Evolutionary conservation across 83 land plant genomes (phyloP).

Genomic region (Picea abies): DNA sequence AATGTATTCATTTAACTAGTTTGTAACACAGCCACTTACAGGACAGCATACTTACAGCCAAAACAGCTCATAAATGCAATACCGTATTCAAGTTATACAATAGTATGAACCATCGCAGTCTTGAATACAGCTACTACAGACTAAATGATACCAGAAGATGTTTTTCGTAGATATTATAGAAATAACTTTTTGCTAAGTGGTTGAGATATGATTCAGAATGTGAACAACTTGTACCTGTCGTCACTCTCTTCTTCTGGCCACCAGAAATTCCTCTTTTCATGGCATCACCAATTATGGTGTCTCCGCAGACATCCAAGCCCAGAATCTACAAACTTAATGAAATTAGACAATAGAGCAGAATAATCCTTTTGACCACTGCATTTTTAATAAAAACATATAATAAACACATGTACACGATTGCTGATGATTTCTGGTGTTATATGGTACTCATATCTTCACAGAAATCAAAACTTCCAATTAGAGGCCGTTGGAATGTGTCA

Average conservation of each 20-base stretch:
- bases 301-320: slow-evolving; percentile 46
- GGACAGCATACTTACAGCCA: not conserved
- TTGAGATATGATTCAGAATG: not conserved
- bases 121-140: too few relatives aligned
- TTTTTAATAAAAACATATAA: too few relatives aligned
- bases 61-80: not conserved
- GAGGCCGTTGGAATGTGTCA: not conserved
- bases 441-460: not conserved
- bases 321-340: slow-evolving; percentile 31
- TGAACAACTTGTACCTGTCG: slow-evolving; percentile 32
- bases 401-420: not conserved
- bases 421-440: not conserved
- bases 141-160: too few relatives aligned
- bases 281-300: slow-evolving; percentile 43
- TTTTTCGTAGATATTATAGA: not conserved
- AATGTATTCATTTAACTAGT: not conserved
- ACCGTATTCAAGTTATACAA: too few relatives aligned
- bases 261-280: slow-evolving; percentile 57
- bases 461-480: not conserved
- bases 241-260: slow-evolving; percentile 49
- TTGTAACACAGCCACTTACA: not conserved
- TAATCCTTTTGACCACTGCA: not conserved
- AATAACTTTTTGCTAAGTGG: not conserved
- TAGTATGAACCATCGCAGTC: too few relatives aligned
- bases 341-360: not conserved